Conservation (phyloP, 192 early-diverging fungal species). For the Umbelopsis sp. region DNA sequence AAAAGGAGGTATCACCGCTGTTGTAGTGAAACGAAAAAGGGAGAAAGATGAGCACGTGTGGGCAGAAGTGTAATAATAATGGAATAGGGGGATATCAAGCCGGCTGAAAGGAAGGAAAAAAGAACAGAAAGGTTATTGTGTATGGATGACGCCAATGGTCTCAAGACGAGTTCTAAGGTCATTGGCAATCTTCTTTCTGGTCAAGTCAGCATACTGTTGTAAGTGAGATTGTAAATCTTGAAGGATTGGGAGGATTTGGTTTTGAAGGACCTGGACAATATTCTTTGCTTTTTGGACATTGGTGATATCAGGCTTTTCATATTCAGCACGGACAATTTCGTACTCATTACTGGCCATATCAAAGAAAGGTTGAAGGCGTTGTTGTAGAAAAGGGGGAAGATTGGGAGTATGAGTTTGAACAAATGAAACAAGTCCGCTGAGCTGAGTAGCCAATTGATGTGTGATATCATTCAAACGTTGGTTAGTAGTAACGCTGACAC, state of each 20-base stretch:
- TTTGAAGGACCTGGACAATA: slow-evolving; percentile 48
- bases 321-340: slow-evolving; percentile 42
- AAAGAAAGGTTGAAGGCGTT: slow-evolving; percentile 43
- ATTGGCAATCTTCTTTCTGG: slow-evolving; percentile 28
- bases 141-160: slow-evolving; percentile 26
- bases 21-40: background rate
- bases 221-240: slow-evolving; percentile 41
- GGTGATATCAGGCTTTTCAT: slow-evolving; percentile 45
- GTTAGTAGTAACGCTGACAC: slow-evolving; percentile 20
- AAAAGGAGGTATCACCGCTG: background rate
- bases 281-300: slow-evolving; percentile 57
- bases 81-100: slow-evolving; percentile 9
- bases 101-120: background rate
- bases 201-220: slow-evolving; percentile 25
- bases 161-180: slow-evolving; percentile 34
- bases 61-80: slow-evolving; percentile 3
- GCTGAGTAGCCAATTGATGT: slow-evolving; percentile 26
- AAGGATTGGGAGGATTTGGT: slow-evolving; percentile 53
- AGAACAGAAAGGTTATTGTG: slow-evolving; percentile 10
- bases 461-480: slow-evolving; percentile 27
- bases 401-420: slow-evolving; percentile 46
- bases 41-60: background rate
- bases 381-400: slow-evolving; percentile 50
- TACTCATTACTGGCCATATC: slow-evolving; percentile 49
- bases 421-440: slow-evolving; percentile 41